phyloP scores from a whole-genome alignment of 75 land plant species.

The Sequoia sempervirens region DNA sequence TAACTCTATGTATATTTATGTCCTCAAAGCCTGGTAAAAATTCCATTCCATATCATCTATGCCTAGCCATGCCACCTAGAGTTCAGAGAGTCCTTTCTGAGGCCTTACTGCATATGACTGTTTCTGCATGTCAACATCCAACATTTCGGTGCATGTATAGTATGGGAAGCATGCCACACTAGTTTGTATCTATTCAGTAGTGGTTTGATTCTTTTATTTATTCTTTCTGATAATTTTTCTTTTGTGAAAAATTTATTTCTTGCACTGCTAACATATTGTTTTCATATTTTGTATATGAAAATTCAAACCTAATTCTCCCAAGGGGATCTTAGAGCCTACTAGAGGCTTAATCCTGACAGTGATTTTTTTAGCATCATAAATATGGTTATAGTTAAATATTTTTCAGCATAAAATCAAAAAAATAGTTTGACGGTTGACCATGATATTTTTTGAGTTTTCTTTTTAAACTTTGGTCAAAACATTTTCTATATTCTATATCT shows the following conservation, averaged over 20 bases:
- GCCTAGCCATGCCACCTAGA: background rate
- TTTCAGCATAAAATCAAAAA: background rate
- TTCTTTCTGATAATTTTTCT: no score
- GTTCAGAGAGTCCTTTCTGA: background rate
- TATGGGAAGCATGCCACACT: no score
- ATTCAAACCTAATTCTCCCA: background rate
- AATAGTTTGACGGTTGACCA: background rate
- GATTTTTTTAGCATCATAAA: no score
- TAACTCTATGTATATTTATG: background rate
- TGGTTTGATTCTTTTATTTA: background rate
- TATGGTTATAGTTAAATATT: no score
- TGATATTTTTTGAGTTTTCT: background rate
- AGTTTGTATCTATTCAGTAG: background rate
- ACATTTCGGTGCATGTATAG: no score
- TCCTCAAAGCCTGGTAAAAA: background rate
- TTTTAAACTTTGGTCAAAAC: background rate
- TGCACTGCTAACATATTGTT: background rate
- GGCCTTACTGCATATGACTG: no score
- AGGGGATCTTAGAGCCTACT: background rate
- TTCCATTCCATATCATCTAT: background rate
- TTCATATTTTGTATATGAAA: background rate
- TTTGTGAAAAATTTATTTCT: background rate
- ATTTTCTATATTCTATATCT: background rate
- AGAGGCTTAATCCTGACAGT: background rate
- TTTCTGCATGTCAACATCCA: no score